Conservation (phyloP, 495 filamentous ascomycete genomes). For the Trypethelium eluteriae region DNA sequence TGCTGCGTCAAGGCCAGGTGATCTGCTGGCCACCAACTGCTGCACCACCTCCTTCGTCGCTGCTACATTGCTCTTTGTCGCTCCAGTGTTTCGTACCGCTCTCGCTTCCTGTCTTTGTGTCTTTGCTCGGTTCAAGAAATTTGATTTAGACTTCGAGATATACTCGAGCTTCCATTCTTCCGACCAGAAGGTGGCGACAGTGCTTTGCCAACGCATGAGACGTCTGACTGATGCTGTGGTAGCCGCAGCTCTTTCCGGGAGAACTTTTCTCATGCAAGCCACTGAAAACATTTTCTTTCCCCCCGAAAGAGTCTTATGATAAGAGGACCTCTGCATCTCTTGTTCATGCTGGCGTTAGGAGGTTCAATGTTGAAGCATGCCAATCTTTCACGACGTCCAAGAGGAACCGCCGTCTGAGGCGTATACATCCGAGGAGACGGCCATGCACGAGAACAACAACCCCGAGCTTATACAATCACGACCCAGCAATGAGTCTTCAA, state of each 20-base stretch:
- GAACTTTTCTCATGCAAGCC: not conserved
- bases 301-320: not conserved
- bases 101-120: not conserved
- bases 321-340: not conserved
- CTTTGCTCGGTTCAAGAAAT: not conserved
- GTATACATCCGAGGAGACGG: not conserved
- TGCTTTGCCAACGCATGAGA: constrained; percentile 10
- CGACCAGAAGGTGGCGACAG: constrained; percentile 1
- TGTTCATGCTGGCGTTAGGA: not conserved
- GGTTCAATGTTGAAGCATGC: not conserved
- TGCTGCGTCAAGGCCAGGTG: not conserved
- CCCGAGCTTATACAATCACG: not conserved
- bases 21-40: not conserved
- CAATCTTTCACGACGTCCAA: constrained; percentile 9
- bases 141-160: not conserved
- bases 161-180: not conserved
- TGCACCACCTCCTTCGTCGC: not conserved
- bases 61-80: not conserved
- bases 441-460: not conserved
- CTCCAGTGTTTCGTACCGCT: not conserved
- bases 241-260: not conserved
- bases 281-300: constrained; percentile 2
- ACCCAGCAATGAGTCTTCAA: not conserved
- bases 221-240: constrained; percentile 1
- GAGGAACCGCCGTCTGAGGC: not conserved